phyloP scores from a whole-genome alignment of 2,329 filamentous ascomycete genomes.

The Hypoxylon sp. region DNA sequence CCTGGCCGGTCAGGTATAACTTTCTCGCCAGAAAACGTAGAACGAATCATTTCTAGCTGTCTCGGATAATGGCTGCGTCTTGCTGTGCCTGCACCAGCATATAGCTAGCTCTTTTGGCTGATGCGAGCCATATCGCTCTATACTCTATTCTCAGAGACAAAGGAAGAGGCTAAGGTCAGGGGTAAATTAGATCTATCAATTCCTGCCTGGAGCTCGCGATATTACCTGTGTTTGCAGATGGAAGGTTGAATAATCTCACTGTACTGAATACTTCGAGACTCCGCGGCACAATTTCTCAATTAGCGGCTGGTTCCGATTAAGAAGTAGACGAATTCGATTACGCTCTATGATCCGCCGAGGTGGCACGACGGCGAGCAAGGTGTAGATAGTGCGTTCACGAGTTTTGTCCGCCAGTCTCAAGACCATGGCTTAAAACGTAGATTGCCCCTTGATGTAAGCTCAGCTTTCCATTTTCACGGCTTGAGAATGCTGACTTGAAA shows the following conservation, averaged over 20 bases:
- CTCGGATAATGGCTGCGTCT: too few species aligned
- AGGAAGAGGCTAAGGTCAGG: background rate
- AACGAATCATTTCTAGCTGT: too few species aligned
- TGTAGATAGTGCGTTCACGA: background rate
- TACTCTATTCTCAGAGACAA: too few species aligned
- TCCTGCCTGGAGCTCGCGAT: background rate
- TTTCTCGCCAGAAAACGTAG: background rate
- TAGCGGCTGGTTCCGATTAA: too few species aligned
- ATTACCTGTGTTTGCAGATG: background rate
- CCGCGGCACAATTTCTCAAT: too few species aligned
- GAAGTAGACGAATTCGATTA: background rate
- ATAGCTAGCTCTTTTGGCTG: too few species aligned
- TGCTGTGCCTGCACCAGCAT: too few species aligned
- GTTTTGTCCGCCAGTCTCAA: constrained; percentile 19
- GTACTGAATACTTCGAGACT: background rate
- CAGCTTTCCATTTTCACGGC: constrained; percentile 18
- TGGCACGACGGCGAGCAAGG: background rate
- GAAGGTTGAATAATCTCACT: background rate
- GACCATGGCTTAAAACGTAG: constrained; percentile 35
- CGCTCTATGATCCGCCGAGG: background rate
- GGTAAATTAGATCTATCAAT: too few species aligned
- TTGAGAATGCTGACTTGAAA: constrained; percentile 20
- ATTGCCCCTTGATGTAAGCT: constrained; percentile 28
- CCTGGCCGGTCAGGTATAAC: background rate
- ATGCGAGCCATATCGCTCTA: too few species aligned